Base-by-base conservation (phyloP, 495 filamentous ascomycete genomes). In the Aspergillus cristatus region DNA sequence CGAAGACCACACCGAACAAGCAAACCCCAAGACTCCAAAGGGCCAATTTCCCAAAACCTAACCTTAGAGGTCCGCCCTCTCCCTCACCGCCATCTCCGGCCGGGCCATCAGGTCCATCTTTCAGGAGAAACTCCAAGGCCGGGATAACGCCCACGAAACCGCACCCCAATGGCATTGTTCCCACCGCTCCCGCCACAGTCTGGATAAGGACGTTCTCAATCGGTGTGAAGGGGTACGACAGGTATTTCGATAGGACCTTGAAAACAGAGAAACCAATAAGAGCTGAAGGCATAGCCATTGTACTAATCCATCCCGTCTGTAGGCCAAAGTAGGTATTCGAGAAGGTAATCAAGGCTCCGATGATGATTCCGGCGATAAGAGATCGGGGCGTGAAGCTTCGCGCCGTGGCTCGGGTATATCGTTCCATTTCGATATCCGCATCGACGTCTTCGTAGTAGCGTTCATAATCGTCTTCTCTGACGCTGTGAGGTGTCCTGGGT, bases 181-280 rank as follows among this genome's bases (percentile, higher is more conserved):
- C 93, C 55, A 96, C 89, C 15, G 84, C 81, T 7, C 90, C 89
- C 0, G 93, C 91, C 28, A 99, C 90, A 3, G 88, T 94, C 65
- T 97, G 93, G 4, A 99, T 88, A 18, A 99, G 72, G 6, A 98
- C 93, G 57, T 99, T 99, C 62, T 99, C 93, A 18, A 96, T 85
- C 0, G 90, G 88, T 5, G 83, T 84, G 50, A 97, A 97, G 2
- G 89, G 87, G 37, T 79, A 77, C 20, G 69, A 67, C 3, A 94
- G 58, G 33, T 82, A 70, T 37, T 77, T 75, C 1, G 78, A 71
- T 2, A 96, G 55, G 14, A 79, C 71, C 51, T 88, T 86, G 70
- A 99, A 99, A 48, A 94, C 80, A 6, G 87, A 91, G 51, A 96
- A 97, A n/a, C 93, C 93, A 41, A 99, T 84, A 41, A 99, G 62